A percentile compares a stretch with the other conserved stretches of the same genome.
These are phyloP conservation scores for Marasmius tenuissimus DNA, from an alignment of 1,284 basidiomycete genomes.

Conservation along the genomic window DNA sequence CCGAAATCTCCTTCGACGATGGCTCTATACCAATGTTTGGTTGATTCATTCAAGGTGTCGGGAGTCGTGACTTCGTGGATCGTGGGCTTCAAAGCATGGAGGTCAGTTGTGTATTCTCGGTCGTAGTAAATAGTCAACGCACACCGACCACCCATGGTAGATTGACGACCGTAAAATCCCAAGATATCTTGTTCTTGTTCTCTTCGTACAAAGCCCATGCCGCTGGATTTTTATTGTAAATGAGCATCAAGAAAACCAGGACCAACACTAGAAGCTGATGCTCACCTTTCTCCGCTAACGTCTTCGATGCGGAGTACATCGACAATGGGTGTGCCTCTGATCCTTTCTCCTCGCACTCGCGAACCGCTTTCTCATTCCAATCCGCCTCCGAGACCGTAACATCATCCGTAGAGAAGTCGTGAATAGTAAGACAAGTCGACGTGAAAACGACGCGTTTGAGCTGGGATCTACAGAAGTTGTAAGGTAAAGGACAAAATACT, in stretches of 20 bases:
- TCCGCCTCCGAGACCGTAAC: conserved; percentile 43
- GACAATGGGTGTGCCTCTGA: conserved; percentile 36
- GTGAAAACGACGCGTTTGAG: conserved; percentile 69
- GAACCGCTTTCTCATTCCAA: conserved; percentile 67
- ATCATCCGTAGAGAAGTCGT: conserved; percentile 17
- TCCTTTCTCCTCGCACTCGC: conserved; percentile 55
- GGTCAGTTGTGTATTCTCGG: neutral
- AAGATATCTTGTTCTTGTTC: neutral
- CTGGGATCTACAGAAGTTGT: conserved; percentile 27
- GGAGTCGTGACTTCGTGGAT: conserved; percentile 50
- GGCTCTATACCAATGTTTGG: conserved; percentile 27
- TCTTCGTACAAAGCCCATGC: conserved; percentile 1
- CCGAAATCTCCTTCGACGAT: conserved; percentile 25
- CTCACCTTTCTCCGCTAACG: conserved; percentile 65
- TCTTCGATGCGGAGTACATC: conserved; percentile 66
- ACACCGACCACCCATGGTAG: conserved; percentile 3
- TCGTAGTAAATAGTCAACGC: neutral
- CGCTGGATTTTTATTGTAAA: neutral
- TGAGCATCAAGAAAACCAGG: neutral
- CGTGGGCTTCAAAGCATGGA: conserved; percentile 28
- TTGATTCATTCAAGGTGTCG: conserved; percentile 53
- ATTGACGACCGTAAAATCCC: conserved; percentile 2
- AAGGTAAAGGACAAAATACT: neutral
- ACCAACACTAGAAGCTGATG: too few species aligned
- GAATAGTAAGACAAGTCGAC: conserved; percentile 36